Evolutionary conservation across 768 basidiomycete genomes (phyloP).

Genomic region (Suillus discolor): DNA sequence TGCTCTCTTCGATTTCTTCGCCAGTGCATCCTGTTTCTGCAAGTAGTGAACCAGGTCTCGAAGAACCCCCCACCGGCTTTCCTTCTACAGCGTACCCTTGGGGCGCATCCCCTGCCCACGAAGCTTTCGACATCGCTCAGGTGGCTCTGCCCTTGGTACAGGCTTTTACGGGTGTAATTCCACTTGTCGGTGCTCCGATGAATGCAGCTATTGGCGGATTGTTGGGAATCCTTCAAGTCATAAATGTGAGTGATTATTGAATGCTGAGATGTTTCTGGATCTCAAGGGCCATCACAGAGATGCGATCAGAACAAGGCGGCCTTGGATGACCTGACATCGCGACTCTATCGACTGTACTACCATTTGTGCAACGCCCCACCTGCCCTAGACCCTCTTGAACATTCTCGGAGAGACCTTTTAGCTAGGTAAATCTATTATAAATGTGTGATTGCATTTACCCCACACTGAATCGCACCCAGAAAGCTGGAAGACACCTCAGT

Average conservation of each 20-base stretch:
- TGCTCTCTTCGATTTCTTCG: background rate
- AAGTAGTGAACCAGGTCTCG: background rate
- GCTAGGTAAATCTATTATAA: background rate
- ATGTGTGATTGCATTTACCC: background rate
- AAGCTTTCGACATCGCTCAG: background rate
- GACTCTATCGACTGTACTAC: background rate
- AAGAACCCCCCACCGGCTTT: background rate
- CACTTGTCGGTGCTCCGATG: background rate
- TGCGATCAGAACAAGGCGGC: background rate
- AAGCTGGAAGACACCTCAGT: background rate
- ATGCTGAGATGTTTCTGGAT: background rate
- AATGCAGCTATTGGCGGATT: background rate
- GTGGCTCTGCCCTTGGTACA: background rate
- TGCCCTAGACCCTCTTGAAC: background rate
- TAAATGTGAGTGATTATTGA: background rate
- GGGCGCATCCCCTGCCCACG: background rate
- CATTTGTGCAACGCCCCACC: background rate
- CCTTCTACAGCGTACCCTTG: background rate
- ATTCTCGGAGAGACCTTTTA: background rate
- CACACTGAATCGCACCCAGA: background rate
- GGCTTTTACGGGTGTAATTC: background rate
- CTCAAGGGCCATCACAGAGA: background rate
- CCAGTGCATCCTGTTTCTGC: background rate
- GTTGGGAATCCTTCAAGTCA: background rate
- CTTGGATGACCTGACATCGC: background rate